These are phyloP conservation scores for Solioccasus polychromus DNA, from an alignment of 768 basidiomycete genomes.

Conservation along the genomic window DNA sequence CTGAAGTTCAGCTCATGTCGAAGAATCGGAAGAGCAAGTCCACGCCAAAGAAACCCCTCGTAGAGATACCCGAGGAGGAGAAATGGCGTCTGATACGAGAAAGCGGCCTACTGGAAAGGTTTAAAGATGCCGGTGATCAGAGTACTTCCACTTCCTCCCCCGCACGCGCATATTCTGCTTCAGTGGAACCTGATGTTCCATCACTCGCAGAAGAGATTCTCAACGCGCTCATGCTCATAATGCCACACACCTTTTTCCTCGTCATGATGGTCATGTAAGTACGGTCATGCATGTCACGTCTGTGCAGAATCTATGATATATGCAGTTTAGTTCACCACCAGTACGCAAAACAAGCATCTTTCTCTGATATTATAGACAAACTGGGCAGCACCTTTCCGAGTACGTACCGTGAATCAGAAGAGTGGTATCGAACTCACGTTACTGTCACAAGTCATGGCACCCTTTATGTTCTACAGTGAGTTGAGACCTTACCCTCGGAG, in stretches of 20 bases:
- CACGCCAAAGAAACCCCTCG: conserved; percentile 16
- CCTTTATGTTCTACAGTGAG: conserved; percentile 51
- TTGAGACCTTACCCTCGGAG: neutral
- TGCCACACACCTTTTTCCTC: conserved; percentile 72
- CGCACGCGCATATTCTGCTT: neutral
- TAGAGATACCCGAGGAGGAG: conserved; percentile 69
- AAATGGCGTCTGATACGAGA: conserved; percentile 75
- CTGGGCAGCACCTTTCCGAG: conserved; percentile 71
- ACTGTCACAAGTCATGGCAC: conserved; percentile 53
- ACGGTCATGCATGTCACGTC: neutral
- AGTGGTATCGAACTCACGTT: conserved; percentile 2
- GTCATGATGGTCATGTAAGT: conserved; percentile 85
- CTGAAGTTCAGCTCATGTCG: conserved; percentile 22
- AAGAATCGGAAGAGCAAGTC: conserved; percentile 23
- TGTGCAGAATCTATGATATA: conserved; percentile 1
- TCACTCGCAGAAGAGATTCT: conserved; percentile 67
- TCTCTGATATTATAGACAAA: conserved; percentile 49
- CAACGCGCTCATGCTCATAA: conserved; percentile 58
- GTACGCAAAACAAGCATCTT: conserved; percentile 60
- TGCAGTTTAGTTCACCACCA: conserved; percentile 68
- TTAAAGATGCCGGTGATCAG: conserved; percentile 18
- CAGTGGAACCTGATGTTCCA: conserved; percentile 34
- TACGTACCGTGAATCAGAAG: conserved; percentile 36
- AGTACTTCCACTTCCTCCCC: conserved; percentile 1
- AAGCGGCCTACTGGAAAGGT: conserved; percentile 52